Conservation (phyloP, 208 protist genomes). For the Plasmodiophora brassicae region DNA sequence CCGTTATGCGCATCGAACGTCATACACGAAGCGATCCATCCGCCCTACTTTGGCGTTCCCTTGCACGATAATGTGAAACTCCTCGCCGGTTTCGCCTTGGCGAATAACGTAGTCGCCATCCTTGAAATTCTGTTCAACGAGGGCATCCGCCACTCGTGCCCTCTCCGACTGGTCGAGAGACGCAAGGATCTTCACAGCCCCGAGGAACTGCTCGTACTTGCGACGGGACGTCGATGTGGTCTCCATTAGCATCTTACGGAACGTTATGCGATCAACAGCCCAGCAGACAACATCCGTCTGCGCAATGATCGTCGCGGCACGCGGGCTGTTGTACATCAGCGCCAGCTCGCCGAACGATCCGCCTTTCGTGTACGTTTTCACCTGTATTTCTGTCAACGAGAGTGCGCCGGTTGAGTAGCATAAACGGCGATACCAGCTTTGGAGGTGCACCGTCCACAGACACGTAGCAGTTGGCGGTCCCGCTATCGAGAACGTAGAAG, state of each 20-base stretch:
- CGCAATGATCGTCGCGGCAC: slow-evolving; percentile 52
- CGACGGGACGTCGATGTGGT: not conserved
- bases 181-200: slow-evolving; percentile 55
- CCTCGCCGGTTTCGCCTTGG: slow-evolving; percentile 64
- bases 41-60: slow-evolving; percentile 39
- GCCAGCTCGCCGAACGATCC: slow-evolving; percentile 70
- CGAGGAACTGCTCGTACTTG: slow-evolving; percentile 55
- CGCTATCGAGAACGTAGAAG: slow-evolving; percentile 26
- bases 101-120: slow-evolving; percentile 56
- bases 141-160: slow-evolving; percentile 55
- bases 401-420: not conserved
- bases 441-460: not conserved
- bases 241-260: slow-evolving; percentile 6
- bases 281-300: slow-evolving; percentile 49
- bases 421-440: not conserved
- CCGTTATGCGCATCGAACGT: not conserved
- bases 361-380: slow-evolving; percentile 40
- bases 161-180: not conserved
- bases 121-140: slow-evolving; percentile 48
- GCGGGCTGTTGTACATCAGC: slow-evolving; percentile 65
- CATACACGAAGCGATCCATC: not conserved
- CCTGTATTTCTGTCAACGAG: not conserved
- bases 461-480: not conserved
- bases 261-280: slow-evolving; percentile 64
- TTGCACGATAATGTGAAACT: slow-evolving; percentile 59